These are phyloP conservation scores for Dendrobium officinale DNA, from an alignment of 106 monocot species.

Conservation along the genomic window DNA sequence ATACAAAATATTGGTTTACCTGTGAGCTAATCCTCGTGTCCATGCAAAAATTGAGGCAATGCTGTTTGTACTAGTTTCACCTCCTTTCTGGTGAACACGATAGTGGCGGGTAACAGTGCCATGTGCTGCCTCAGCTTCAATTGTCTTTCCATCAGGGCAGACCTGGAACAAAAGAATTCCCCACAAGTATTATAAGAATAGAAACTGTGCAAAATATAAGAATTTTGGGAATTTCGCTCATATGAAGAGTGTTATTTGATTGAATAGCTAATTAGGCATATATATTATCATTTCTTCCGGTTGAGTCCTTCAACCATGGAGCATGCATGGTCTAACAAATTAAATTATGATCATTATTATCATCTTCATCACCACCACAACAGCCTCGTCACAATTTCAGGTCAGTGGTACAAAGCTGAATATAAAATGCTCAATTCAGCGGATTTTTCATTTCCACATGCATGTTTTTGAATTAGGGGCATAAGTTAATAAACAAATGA, in stretches of 20 bases:
- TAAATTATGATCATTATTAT: neutral
- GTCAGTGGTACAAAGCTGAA: neutral
- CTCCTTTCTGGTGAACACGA: conserved; percentile 91
- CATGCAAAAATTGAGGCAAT: conserved; percentile 99
- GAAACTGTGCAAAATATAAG: neutral
- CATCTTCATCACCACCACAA: neutral
- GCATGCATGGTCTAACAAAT: neutral
- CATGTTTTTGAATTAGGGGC: neutral
- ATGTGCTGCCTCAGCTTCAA: conserved; percentile 98
- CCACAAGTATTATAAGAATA: neutral
- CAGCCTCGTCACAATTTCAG: neutral
- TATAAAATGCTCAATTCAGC: neutral
- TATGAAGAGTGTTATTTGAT: neutral
- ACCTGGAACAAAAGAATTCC: conserved; percentile 36
- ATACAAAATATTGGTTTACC: conserved; percentile 30
- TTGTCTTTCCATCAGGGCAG: conserved; percentile 98
- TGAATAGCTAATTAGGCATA: neutral
- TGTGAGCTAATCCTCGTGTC: conserved; percentile 92
- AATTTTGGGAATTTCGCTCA: neutral
- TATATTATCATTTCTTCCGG: neutral
- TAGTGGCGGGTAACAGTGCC: conserved; percentile 96
- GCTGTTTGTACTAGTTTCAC: conserved; percentile 98
- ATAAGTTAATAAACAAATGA: neutral
- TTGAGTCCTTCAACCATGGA: neutral
- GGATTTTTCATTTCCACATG: neutral